A percentile compares a stretch with the other conserved stretches of the same genome.
phyloP scores from a whole-genome alignment of 371 early-diverging fungal genomes.

The Mortierella sp. region DNA sequence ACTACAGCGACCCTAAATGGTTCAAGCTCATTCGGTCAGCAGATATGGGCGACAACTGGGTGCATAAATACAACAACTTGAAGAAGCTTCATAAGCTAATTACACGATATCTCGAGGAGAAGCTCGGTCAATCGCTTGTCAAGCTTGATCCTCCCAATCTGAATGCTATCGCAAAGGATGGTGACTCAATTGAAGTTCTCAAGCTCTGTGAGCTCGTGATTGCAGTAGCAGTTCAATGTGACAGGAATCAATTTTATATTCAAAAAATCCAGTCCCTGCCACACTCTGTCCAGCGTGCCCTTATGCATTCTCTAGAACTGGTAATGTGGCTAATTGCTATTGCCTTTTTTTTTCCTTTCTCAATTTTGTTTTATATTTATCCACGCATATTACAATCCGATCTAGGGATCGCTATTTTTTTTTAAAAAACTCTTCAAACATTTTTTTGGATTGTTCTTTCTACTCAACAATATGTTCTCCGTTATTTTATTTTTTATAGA shows the following conservation, averaged over 20 bases:
- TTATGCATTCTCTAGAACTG: slow-evolving; percentile 91
- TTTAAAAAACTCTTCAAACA: too few species aligned
- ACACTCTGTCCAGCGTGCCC: slow-evolving; percentile 76
- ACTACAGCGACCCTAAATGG: slow-evolving; percentile 86
- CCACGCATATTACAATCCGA: too few species aligned
- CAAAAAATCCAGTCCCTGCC: slow-evolving; percentile 82
- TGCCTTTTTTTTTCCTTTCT: background rate
- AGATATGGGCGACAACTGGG: slow-evolving; percentile 93
- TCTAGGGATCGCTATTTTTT: too few species aligned
- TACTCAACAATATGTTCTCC: background rate
- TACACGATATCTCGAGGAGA: slow-evolving; percentile 88
- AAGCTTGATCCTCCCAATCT: slow-evolving; percentile 77
- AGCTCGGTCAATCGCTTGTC: slow-evolving; percentile 70
- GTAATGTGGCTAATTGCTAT: slow-evolving; percentile 37
- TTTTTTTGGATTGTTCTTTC: background rate
- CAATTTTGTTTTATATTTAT: background rate
- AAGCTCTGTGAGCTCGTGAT: slow-evolving; percentile 86
- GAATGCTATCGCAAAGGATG: slow-evolving; percentile 86
- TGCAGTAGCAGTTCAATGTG: slow-evolving; percentile 86
- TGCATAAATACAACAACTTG: slow-evolving; percentile 89
- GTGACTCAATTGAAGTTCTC: slow-evolving; percentile 75
- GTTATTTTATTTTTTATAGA: slow-evolving; percentile 17
- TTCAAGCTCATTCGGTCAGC: slow-evolving; percentile 83
- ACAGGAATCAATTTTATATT: slow-evolving; percentile 82
- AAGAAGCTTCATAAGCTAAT: slow-evolving; percentile 89